phyloP scores from a whole-genome alignment of 768 basidiomycete genomes.

The Dioszegia hungarica region DNA sequence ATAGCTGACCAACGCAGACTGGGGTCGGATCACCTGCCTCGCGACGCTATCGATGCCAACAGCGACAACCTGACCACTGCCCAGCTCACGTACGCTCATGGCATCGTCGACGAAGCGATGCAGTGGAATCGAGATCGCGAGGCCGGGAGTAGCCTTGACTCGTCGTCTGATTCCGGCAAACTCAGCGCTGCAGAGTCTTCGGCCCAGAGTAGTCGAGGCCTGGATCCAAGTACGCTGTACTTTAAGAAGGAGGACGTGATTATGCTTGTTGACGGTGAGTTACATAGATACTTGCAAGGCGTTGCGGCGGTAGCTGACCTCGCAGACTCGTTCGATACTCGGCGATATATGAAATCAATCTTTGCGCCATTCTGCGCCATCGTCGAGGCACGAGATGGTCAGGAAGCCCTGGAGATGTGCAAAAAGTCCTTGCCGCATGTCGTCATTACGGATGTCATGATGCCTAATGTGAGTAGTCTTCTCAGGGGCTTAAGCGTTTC shows the following conservation, averaged over 20 bases:
- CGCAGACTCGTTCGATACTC: slow-evolving; percentile 23
- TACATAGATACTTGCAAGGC: neutral
- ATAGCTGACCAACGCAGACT: slow-evolving; percentile 16
- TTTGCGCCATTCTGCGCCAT: slow-evolving; percentile 47
- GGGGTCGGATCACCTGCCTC: slow-evolving; percentile 47
- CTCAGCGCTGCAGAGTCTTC: slow-evolving; percentile 19
- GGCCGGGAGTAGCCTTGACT: slow-evolving; percentile 15
- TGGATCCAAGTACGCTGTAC: slow-evolving; percentile 48
- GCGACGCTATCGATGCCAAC: slow-evolving; percentile 35
- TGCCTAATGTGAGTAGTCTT: slow-evolving; percentile 46
- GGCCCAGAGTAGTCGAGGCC: slow-evolving; percentile 31
- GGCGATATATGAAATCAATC: slow-evolving; percentile 32
- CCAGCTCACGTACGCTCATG: slow-evolving; percentile 40
- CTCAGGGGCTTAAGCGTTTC: neutral
- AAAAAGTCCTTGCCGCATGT: slow-evolving; percentile 36
- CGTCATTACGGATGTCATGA: slow-evolving; percentile 50
- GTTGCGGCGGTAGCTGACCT: neutral
- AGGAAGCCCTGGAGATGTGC: slow-evolving; percentile 38
- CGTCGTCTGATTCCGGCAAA: slow-evolving; percentile 27
- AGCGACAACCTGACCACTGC: slow-evolving; percentile 7
- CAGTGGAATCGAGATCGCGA: slow-evolving; percentile 46
- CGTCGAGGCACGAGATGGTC: slow-evolving; percentile 46
- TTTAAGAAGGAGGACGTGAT: slow-evolving; percentile 48
- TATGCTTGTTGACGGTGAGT: slow-evolving; percentile 39
- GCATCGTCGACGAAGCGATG: slow-evolving; percentile 51